These are phyloP conservation scores for Plectosphaerella plurivora DNA, from an alignment of 2,329 filamentous ascomycete genomes.

Conservation along the genomic window DNA sequence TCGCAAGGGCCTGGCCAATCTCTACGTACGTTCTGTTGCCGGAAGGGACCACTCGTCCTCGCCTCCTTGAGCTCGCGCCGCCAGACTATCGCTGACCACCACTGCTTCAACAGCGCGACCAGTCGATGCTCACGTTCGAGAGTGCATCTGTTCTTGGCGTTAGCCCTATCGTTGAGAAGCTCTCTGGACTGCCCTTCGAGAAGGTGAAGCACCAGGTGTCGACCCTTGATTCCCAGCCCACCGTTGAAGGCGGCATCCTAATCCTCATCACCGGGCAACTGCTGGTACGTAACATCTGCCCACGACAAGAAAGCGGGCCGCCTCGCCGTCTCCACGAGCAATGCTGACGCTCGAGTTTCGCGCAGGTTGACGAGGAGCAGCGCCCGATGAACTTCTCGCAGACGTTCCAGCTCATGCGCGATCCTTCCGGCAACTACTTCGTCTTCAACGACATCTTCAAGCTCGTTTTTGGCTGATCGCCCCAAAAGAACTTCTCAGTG, in stretches of 20 bases:
- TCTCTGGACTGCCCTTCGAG: constrained; percentile 69
- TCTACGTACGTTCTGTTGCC: constrained; percentile 66
- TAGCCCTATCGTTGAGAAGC: constrained; percentile 70
- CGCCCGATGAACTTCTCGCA: constrained; percentile 90
- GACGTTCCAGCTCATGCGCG: constrained; percentile 77
- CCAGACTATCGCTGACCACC: constrained; percentile 1
- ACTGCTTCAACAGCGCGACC: constrained; percentile 52
- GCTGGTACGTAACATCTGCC: constrained; percentile 51
- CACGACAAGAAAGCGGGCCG: neutral
- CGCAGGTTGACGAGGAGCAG: constrained; percentile 78
- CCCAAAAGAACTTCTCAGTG: neutral
- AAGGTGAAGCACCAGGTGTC: constrained; percentile 74
- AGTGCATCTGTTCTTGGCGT: constrained; percentile 60
- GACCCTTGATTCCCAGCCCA: constrained; percentile 81
- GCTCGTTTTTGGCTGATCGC: constrained; percentile 62
- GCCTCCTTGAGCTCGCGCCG: too few relatives aligned
- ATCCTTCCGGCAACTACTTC: constrained; percentile 66
- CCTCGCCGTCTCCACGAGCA: neutral
- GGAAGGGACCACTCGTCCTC: too few relatives aligned
- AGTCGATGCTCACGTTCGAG: constrained; percentile 95
- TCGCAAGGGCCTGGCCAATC: constrained; percentile 57
- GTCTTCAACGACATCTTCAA: constrained; percentile 96
- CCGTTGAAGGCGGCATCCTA: constrained; percentile 65
- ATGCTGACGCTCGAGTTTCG: neutral
- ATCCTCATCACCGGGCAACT: constrained; percentile 87